Evolutionary conservation across 225 moss, liverwort and hornwort species (phyloP), one percentile per base, ranked within the genome.

Genomic region (Sphagnum contortum): DNA sequence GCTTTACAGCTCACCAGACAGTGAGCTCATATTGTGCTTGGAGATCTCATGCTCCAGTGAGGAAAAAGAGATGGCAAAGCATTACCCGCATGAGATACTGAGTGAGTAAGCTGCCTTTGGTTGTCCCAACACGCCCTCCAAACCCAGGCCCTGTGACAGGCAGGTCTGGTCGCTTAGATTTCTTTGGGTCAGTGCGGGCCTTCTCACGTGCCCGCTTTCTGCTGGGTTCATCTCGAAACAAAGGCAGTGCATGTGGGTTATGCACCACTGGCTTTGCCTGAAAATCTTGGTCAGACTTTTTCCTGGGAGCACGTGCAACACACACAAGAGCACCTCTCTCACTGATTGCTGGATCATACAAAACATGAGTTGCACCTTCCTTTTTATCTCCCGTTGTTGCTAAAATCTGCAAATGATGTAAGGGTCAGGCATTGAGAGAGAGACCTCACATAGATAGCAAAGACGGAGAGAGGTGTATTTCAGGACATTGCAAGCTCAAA

Each of bases 81-180:
- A 29, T 65, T 66, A 95, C 95, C 95, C 91, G 85, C 87, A 98
- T 87, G 67, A 98, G 87, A 76, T 98, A 98, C 57, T 99, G 98
- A 6, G 93, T 99, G 7, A 99, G 89, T 57, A 99, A 78, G 75
- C 98, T 92, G 62, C 98, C 98, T 78, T 93, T 99, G 0, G 98
- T 93, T 47, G 91, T 91, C 51, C 98, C 98, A 59, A 99, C 91
- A 75, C 98, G 83, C 64, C 98, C 98, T 74, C 98, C 98, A 72
- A 89, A 93, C 49, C 98, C 98, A 80, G 98, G 93, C 48, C 96
- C 96, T 46, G 88, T 93, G 72, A 99, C 87, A 3, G 98, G 93
- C 64, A 99, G 59, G 74, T 99, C 98, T 3, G 98, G 98, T 62
- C 93, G 78, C 73, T 77, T 91, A 4, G 98, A 99, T 70, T 93